Evolutionary conservation across 1,284 basidiomycete genomes (phyloP).

Genomic region (Coriolopsis trogii): DNA sequence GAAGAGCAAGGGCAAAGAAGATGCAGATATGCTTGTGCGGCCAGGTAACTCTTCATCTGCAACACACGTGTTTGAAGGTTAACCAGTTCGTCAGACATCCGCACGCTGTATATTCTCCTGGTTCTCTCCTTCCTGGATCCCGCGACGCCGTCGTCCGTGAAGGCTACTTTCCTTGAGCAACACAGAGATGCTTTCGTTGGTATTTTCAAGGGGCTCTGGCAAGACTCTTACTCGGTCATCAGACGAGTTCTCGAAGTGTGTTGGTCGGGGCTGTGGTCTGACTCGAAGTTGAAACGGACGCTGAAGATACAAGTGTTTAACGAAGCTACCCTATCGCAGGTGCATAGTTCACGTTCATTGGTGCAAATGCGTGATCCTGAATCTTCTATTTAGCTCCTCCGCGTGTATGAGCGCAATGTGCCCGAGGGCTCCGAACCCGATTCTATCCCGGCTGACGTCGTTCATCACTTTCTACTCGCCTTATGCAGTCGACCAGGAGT

Average conservation of each 20-base stretch:
- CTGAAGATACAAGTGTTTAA: constrained; percentile 70
- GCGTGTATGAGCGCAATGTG: constrained; percentile 64
- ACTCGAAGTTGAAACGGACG: constrained; percentile 68
- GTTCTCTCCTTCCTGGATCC: constrained; percentile 69
- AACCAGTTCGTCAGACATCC: constrained; percentile 56
- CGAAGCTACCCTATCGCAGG: constrained; percentile 63
- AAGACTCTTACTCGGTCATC: constrained; percentile 63
- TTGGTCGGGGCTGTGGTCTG: constrained; percentile 73
- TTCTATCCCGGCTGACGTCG: constrained; percentile 75
- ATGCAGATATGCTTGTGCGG: constrained; percentile 46
- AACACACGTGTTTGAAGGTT: not conserved
- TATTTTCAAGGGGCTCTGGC: constrained; percentile 67
- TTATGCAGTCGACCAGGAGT: constrained; percentile 83
- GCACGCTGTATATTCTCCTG: constrained; percentile 68
- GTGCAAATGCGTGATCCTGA: too few species aligned
- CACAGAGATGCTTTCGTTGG: constrained; percentile 61
- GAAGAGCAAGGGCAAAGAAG: constrained; percentile 46
- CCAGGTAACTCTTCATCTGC: constrained; percentile 48
- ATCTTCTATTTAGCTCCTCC: constrained; percentile 51
- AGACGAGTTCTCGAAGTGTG: constrained; percentile 63
- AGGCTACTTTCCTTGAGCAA: constrained; percentile 67
- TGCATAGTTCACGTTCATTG: too few species aligned
- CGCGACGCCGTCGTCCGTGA: constrained; percentile 50
- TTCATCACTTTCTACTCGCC: constrained; percentile 86
- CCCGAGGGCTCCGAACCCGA: constrained; percentile 56